Evolutionary conservation across 768 basidiomycete genomes (phyloP).

Genomic region (Pulveroboletus sp.): DNA sequence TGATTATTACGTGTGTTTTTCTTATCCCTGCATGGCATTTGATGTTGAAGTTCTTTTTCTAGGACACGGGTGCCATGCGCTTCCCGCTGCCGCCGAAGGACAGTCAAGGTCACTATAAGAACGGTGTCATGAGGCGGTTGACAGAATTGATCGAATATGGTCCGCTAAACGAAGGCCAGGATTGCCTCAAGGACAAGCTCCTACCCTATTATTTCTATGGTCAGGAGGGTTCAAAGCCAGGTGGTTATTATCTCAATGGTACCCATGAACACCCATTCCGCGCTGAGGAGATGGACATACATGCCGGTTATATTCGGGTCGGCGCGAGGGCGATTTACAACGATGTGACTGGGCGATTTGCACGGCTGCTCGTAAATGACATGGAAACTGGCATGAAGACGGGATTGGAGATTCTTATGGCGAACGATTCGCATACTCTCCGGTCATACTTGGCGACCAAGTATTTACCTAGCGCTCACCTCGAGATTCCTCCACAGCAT

Average conservation of each 20-base stretch:
- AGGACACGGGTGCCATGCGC: conserved; percentile 40
- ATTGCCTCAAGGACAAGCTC: conserved; percentile 16
- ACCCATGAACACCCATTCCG: conserved; percentile 2
- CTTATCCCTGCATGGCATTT: no score
- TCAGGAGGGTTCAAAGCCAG: conserved; percentile 9
- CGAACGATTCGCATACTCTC: conserved; percentile 25
- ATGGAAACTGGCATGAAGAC: conserved; percentile 11
- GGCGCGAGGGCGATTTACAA: conserved; percentile 17
- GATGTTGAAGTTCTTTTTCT: not conserved
- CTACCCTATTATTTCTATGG: conserved; percentile 18
- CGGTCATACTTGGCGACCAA: conserved; percentile 21
- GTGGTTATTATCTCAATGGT: conserved; percentile 9
- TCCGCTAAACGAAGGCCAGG: conserved; percentile 19
- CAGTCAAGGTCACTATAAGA: conserved; percentile 10
- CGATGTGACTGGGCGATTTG: conserved; percentile 18
- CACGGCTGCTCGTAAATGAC: conserved; percentile 15
- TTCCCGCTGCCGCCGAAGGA: conserved; percentile 25
- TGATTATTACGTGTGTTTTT: conserved; percentile 32
- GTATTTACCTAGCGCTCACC: conserved; percentile 17
- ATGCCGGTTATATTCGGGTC: conserved; percentile 10
- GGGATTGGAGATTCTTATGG: conserved; percentile 29
- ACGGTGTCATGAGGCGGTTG: conserved; percentile 29
- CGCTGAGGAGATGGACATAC: conserved; percentile 7
- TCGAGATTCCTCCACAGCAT: conserved; percentile 14
- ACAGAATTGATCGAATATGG: conserved; percentile 30